Evolutionary conservation across 208 protist genomes (phyloP), one percentile per base, ranked within the genome.

Genomic region (Trypanosoma platydactyli): DNA sequence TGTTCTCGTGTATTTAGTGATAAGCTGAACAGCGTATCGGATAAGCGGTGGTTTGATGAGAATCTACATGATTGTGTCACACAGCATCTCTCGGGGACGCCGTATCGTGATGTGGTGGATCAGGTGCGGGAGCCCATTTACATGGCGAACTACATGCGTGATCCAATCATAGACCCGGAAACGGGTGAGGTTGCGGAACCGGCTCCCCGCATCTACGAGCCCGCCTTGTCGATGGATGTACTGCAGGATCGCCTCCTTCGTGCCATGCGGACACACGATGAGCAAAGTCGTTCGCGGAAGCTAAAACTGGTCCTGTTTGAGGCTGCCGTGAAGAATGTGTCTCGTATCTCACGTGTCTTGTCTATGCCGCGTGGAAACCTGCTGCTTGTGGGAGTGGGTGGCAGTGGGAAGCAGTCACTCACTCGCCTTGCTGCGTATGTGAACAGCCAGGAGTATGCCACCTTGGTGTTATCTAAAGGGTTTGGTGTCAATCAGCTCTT

Each of bases 1-100:
- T 98, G 92, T 79, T 78, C 83, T 45, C 91, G 98, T 53, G 97
- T 99, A 5, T 99, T 99, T 73, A 89, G 82, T 69, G 98, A 99
- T 80, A 97, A 98, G 75, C 88, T 99, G 16, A 96, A 98, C 65
- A 92, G 83, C 77, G 82, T 92, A 22, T 66, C 63, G 22, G 98
- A 99, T 84, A 98, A 98, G 80, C 81, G 83, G 33, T 98, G 97
- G 97, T 99, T 98, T 76, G 88, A 97, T 56, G 76, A 92, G 46
- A 58, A 84, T 50, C 79, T 99, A 24, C 78, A 97, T 53, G 83
- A 94, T 13, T 87, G 91, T 68, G 64, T 96, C 38, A 22, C 59
- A 18, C 81, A 93, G 25, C 88, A 94, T 72, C 77, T 97, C 30
- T 75, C 83, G 22, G 27, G 65, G 29, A 96, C 90, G 42, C 78